A percentile compares a stretch with the other conserved stretches of the same genome.
Conservation (phyloP, 164 flowering plant species). For the Chimonanthus salicifolius region DNA sequence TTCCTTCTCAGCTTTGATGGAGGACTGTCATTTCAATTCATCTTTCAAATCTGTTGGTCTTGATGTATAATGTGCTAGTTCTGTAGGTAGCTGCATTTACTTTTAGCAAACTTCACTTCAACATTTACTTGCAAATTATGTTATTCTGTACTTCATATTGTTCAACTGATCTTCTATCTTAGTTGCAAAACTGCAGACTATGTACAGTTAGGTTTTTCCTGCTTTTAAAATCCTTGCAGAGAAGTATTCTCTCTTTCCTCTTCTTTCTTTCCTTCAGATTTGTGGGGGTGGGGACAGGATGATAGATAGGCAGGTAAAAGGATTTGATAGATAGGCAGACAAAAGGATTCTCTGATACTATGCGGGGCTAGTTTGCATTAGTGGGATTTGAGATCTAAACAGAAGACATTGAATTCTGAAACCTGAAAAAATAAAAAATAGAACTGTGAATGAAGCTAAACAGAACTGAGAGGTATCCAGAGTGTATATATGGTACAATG, state of each 20-base stretch:
- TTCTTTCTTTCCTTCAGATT: constrained; percentile 54
- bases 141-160: neutral
- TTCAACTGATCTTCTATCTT: neutral
- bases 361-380: no score
- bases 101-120: neutral
- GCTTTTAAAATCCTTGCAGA: constrained; percentile 86
- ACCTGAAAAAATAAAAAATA: no score
- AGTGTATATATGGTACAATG: no score
- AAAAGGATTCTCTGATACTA: neutral
- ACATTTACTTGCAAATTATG: neutral
- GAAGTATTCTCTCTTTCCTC: constrained; percentile 35
- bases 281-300: constrained; percentile 97
- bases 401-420: no score
- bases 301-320: constrained; percentile 74
- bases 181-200: constrained; percentile 33
- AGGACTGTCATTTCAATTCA: no score
- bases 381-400: neutral
- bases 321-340: neutral
- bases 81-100: no score
- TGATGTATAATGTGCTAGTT: no score
- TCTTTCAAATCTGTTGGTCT: no score
- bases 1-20: no score
- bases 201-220: constrained; percentile 72
- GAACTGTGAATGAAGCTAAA: no score
- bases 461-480: no score